These are phyloP conservation scores for Pleurozium schreberi DNA, from an alignment of 225 moss, liverwort and hornwort species.

Conservation along the genomic window DNA sequence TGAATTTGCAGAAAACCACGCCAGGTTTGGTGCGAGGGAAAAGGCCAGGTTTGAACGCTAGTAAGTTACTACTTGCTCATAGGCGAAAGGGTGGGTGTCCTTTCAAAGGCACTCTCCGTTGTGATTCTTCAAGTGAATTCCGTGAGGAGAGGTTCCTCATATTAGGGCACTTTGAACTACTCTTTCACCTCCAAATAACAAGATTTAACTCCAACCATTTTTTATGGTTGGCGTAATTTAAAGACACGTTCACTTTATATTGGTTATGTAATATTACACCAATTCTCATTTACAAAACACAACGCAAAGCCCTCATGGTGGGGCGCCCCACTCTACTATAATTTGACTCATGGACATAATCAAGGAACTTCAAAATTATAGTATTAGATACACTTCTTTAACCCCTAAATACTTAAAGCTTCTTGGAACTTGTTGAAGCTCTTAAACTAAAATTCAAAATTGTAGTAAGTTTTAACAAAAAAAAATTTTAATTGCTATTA, in stretches of 20 bases:
- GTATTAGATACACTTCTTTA: fast-evolving
- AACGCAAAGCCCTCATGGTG: no score
- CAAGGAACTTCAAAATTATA: background rate
- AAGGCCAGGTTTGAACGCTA: background rate
- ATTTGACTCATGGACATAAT: no score
- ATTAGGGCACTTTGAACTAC: background rate
- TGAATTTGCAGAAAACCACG: background rate
- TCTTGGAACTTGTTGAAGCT: background rate
- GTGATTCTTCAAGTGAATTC: background rate
- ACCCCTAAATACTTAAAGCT: fast-evolving
- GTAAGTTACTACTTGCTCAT: background rate
- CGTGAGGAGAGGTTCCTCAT: no score
- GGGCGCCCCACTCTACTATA: no score
- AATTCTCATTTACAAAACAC: no score
- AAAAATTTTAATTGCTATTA: background rate
- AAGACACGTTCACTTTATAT: no score
- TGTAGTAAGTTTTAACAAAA: no score
- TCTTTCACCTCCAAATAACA: no score
- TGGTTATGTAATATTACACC: no score
- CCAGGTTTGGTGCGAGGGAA: background rate
- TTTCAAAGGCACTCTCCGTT: background rate
- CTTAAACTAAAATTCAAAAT: background rate
- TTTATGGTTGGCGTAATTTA: no score
- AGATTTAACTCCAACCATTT: no score
- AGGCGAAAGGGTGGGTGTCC: slow-evolving; percentile 3